These are phyloP conservation scores for Tarenaya hassleriana DNA, from an alignment of 345 rosid species.

Conservation along the genomic window DNA sequence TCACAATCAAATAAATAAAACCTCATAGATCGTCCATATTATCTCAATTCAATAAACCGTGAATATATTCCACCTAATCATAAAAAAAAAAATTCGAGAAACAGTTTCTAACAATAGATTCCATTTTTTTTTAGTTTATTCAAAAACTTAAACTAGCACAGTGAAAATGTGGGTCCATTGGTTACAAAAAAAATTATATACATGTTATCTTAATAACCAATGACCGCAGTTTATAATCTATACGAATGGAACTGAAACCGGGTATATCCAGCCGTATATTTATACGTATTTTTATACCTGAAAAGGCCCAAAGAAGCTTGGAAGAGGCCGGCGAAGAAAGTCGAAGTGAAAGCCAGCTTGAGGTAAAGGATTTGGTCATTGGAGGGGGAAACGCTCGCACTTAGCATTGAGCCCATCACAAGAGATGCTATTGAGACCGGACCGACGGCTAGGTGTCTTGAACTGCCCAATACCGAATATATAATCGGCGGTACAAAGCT, in stretches of 20 bases:
- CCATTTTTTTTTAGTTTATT: too few relatives aligned
- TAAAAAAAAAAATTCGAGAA: conserved; percentile 2
- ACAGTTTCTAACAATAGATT: conserved; percentile 16
- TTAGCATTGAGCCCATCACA: conserved; percentile 94
- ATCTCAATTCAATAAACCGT: conserved; percentile 14
- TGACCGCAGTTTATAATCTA: not conserved
- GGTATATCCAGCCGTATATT: too few relatives aligned
- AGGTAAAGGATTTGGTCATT: conserved; percentile 66
- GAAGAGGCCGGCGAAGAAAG: conserved; percentile 93
- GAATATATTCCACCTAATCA: conserved; percentile 28
- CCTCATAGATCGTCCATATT: conserved; percentile 11
- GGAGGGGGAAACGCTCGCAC: conserved; percentile 59
- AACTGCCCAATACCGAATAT: conserved; percentile 87
- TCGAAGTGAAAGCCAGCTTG: conserved; percentile 83
- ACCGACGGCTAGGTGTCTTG: conserved; percentile 86
- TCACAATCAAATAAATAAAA: conserved; percentile 30
- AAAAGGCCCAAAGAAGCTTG: conserved; percentile 85
- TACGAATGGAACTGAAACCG: not conserved
- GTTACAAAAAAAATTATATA: too few relatives aligned
- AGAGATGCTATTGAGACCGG: conserved; percentile 96
- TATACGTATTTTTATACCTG: too few relatives aligned
- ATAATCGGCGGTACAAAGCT: conserved; percentile 96
- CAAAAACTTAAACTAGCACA: too few relatives aligned
- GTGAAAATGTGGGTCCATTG: too few relatives aligned
- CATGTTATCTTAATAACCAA: not conserved